Evolutionary conservation across 306 rosid species (phyloP).

Genomic region (Castanea sativa): DNA sequence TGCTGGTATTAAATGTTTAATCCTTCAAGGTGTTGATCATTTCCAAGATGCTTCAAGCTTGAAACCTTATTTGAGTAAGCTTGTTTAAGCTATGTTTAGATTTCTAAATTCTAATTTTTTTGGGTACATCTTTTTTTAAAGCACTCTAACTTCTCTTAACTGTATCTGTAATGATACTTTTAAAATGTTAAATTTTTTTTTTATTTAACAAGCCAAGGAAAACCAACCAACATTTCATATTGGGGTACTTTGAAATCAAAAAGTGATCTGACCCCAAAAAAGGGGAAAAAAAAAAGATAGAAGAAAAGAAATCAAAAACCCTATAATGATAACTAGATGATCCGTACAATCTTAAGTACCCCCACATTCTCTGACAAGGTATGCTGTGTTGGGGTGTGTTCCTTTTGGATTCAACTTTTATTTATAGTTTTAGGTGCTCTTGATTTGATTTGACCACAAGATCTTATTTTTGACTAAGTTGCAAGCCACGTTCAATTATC

Average conservation of each 20-base stretch:
- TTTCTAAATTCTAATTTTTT: too few relatives aligned
- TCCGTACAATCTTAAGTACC: constrained; percentile 49
- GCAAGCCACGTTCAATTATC: constrained; percentile 20
- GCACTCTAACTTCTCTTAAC: too few relatives aligned
- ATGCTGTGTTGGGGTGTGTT: constrained; percentile 9
- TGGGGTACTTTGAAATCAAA: too few relatives aligned
- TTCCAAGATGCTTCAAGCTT: too few relatives aligned
- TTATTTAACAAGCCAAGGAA: too few relatives aligned
- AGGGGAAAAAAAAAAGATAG: not conserved
- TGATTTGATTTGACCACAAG: constrained; percentile 10
- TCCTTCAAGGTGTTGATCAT: not conserved
- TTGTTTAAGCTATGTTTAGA: too few relatives aligned
- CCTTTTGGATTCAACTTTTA: not conserved
- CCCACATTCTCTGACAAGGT: constrained; percentile 50
- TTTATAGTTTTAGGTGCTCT: not conserved
- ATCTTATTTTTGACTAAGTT: constrained; percentile 1
- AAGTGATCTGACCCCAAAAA: too few relatives aligned
- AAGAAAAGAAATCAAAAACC: not conserved
- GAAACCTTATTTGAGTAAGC: too few relatives aligned
- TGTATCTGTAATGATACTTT: too few relatives aligned
- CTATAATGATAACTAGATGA: not conserved
- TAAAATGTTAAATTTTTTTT: too few relatives aligned
- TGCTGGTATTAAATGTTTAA: not conserved
- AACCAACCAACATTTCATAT: too few relatives aligned
- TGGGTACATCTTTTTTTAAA: too few relatives aligned